Conservation (phyloP, 1,284 basidiomycete genomes). For the Stygiomarasmius scandens region DNA sequence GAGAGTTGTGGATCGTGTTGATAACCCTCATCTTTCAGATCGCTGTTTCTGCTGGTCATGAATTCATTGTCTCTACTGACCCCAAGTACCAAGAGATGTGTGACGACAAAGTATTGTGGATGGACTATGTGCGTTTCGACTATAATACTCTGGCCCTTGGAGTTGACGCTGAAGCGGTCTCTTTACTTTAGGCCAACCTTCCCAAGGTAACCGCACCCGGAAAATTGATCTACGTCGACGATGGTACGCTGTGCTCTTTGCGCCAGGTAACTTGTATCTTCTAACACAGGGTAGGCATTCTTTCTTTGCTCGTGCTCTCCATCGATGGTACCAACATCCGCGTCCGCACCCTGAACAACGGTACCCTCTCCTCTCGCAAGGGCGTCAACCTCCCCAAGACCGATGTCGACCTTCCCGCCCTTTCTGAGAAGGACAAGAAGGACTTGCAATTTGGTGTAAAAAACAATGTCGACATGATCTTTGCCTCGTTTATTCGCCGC, state of each 20-base stretch:
- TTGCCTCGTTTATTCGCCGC: conserved; percentile 95
- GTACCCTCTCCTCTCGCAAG: conserved; percentile 94
- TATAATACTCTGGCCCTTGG: conserved; percentile 16
- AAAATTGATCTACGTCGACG: conserved; percentile 97
- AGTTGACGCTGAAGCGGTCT: conserved; percentile 7
- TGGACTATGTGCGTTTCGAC: conserved; percentile 80
- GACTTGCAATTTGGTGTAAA: conserved; percentile 95
- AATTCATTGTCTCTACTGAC: conserved; percentile 92
- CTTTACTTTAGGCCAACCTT: conserved; percentile 72
- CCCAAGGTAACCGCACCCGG: conserved; percentile 94
- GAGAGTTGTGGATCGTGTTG: conserved; percentile 11
- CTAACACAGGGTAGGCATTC: conserved; percentile 60
- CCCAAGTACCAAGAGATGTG: conserved; percentile 78
- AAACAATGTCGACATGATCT: conserved; percentile 98
- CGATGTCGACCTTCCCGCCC: conserved; percentile 94
- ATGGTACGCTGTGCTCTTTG: conserved; percentile 59
- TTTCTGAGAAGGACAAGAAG: conserved; percentile 97
- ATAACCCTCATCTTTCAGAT: conserved; percentile 46
- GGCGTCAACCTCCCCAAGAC: conserved; percentile 99
- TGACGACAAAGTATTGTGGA: conserved; percentile 83
- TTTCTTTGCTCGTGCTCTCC: conserved; percentile 90
- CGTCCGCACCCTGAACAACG: conserved; percentile 93
- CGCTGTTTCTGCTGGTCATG: conserved; percentile 88
- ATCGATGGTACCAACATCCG: conserved; percentile 81
- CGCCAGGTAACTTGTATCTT: conserved; percentile 16